Evolutionary conservation across 2,329 filamentous ascomycete species (phyloP), one percentile per base, ranked within the genome.

Genomic region (Calonectria multiphialidica): DNA sequence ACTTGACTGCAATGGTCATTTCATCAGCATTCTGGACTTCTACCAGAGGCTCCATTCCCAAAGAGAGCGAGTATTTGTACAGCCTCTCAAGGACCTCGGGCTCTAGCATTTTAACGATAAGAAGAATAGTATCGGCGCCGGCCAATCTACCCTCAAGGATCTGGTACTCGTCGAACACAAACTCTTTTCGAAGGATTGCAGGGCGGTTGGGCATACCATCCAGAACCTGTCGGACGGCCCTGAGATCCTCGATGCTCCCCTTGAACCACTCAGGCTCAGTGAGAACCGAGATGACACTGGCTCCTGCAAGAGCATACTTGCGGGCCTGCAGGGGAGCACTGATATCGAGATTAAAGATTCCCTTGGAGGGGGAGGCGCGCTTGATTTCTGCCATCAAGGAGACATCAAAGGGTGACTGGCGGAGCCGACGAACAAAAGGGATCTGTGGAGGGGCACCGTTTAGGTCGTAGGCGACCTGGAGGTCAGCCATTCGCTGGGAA

Each of bases 251-350:
- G 72, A 99, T 96, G 83, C 94, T 98, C 59, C 97, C 97, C 86
- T 98, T 98, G 88, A 99, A 99, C 97, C 97, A 99, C 81, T 98
- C 94, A 0, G 97, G 97, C 84, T 99, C 97, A 0, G 97, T 99
- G 57, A 99, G 90, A n/a, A 99, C 97, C 1, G 97, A 98, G 76
- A 99, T 99, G 45, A 98, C 95, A 82, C 96, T 98, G 59, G 97
- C 97, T 16, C 97, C 97, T 8, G 97, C 96, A 64, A 97, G 89
- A 12, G 97, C 97, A 83, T 99, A 99, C 77, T 93, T 95, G 75
- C 93, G 92, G 49, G 97, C 97, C 83, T 99, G 97, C 6, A 93
- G 92, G 28, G 97, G 95, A 12, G 97, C 97, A 78, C 94, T 97
- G 25, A 96, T 94, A 30, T 95, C 91, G 2, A 98, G 88, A 0